A percentile compares a stretch with the other conserved stretches of the same genome.
phyloP scores from a whole-genome alignment of 495 filamentous ascomycete species.

The Penicillium alfredii region DNA sequence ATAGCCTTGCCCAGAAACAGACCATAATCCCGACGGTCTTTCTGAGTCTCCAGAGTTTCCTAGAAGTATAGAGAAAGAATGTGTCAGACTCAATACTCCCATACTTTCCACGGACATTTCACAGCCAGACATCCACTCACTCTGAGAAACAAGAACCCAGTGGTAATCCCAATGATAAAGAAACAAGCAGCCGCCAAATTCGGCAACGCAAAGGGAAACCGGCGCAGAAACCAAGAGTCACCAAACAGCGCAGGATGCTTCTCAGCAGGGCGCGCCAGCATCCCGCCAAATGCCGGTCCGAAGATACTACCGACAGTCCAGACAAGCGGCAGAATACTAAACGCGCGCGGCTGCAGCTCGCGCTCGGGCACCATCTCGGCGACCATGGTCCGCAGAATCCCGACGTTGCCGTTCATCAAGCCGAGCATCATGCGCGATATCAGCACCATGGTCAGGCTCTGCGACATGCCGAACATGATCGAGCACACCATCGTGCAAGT shows the following conservation, averaged over 20 bases:
- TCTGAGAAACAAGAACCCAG: constrained; percentile 65
- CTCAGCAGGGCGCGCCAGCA: constrained; percentile 68
- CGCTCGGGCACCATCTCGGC: constrained; percentile 76
- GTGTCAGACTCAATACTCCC: too few relatives aligned
- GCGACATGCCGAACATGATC: constrained; percentile 73
- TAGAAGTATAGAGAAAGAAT: too few relatives aligned
- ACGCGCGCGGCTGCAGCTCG: constrained; percentile 74
- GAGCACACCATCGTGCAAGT: constrained; percentile 66
- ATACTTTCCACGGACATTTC: too few relatives aligned
- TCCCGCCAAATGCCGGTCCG: constrained; percentile 81
- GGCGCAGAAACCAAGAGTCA: constrained; percentile 56
- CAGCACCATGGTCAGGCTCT: constrained; percentile 65
- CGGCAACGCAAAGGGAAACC: constrained; percentile 75
- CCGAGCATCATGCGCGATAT: constrained; percentile 62
- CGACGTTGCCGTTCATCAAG: constrained; percentile 69
- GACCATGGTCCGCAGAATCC: constrained; percentile 76
- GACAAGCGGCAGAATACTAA: constrained; percentile 77
- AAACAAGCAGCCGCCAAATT: constrained; percentile 69
- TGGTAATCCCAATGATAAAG: constrained; percentile 66
- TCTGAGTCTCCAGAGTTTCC: constrained; percentile 68
- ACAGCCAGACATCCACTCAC: constrained; percentile 14
- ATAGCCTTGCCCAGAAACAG: constrained; percentile 54
- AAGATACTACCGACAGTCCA: constrained; percentile 83
- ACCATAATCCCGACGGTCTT: constrained; percentile 61
- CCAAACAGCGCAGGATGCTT: constrained; percentile 66